Percentiles rank a stretch among this genome's conserved stretches.
These are phyloP conservation scores for Mycena sanguinolenta DNA, from an alignment of 768 basidiomycete genomes.

Conservation along the genomic window DNA sequence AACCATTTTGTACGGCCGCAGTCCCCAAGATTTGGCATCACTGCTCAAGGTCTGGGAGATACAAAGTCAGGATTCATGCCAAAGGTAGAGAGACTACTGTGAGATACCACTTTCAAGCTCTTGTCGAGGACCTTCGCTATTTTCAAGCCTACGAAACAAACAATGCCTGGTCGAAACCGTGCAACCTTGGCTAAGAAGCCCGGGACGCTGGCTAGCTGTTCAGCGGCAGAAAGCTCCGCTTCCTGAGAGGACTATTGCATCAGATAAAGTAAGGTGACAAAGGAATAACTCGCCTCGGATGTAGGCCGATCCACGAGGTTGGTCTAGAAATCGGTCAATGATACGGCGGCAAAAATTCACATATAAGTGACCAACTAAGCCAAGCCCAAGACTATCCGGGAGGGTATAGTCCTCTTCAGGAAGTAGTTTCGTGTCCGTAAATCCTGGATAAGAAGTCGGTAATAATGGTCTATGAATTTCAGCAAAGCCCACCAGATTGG, in stretches of 20 bases:
- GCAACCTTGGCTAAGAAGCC: constrained; percentile 71
- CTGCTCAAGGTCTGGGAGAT: constrained; percentile 24
- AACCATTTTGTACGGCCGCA: constrained; percentile 67
- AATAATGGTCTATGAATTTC: not conserved
- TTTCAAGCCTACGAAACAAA: constrained; percentile 84
- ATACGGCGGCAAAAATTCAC: not conserved
- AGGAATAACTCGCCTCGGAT: constrained; percentile 58
- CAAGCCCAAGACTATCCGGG: constrained; percentile 69
- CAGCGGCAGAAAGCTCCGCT: constrained; percentile 65
- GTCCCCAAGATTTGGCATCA: constrained; percentile 48
- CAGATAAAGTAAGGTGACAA: not conserved
- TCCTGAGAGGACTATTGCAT: constrained; percentile 50
- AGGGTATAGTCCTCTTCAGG: constrained; percentile 74
- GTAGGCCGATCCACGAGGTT: constrained; percentile 83
- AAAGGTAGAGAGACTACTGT: not conserved
- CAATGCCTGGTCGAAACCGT: constrained; percentile 68
- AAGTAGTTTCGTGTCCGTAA: constrained; percentile 65
- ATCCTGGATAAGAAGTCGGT: constrained; percentile 54
- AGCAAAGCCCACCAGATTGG: constrained; percentile 62
- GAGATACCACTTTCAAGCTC: constrained; percentile 36
- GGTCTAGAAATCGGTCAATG: constrained; percentile 59
- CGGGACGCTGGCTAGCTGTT: constrained; percentile 69
- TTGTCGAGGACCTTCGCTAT: constrained; percentile 62
- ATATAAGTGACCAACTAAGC: constrained; percentile 68
- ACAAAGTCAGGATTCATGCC: not conserved